Base-by-base conservation (phyloP, 2,329 filamentous ascomycete genomes). In the Botrytis squamosa region DNA sequence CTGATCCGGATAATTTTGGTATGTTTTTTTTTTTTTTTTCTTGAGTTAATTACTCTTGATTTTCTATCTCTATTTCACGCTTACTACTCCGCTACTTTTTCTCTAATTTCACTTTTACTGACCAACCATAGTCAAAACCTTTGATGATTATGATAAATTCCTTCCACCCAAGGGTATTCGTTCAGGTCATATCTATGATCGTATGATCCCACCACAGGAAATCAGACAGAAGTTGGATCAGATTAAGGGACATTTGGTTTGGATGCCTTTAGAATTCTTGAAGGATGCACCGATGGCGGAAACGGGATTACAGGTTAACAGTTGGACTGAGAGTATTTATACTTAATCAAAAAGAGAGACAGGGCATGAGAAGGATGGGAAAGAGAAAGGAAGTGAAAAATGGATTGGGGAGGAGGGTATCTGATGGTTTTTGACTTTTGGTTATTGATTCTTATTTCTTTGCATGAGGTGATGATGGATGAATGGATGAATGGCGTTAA, bases 181-280 rank as follows among this genome's bases (percentile, higher is more conserved):
- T 82, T 85, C 94, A 4, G 95, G 96, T 0, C 96, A 98, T 83
- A 86, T 98, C 74, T 97, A 93, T 79, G 94, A 97, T 81, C 89
- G 89, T 74, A 93, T 92, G 82, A 87, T 92, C 81, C 91, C 92
- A 0, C 88, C 90, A 0, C 86, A 90, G 38, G 91, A 97, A 72
- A 90, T 96, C 10, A 88, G 93, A 25, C 82, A 87, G 77, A 94
- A 95, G 82, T 85, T 98, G 68, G 90, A 94, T 78, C 87, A 91
- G 80, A 89, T 98, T 77, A 91, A 90, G 83, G 95, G 95, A 0
- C 95, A 98, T 84, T 82, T 98, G 59, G 95, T 98, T 10, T 97
- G 93, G 93, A 95, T 97, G 91, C 94, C 94, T n/a, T 82, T 98
- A 79, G 89, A 94, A 64, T 98, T 97, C 81, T 83, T 98, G 80